These are phyloP conservation scores for Phytophthora citrophthora DNA, from an alignment of 352 stramenopile species.

Conservation along the genomic window DNA sequence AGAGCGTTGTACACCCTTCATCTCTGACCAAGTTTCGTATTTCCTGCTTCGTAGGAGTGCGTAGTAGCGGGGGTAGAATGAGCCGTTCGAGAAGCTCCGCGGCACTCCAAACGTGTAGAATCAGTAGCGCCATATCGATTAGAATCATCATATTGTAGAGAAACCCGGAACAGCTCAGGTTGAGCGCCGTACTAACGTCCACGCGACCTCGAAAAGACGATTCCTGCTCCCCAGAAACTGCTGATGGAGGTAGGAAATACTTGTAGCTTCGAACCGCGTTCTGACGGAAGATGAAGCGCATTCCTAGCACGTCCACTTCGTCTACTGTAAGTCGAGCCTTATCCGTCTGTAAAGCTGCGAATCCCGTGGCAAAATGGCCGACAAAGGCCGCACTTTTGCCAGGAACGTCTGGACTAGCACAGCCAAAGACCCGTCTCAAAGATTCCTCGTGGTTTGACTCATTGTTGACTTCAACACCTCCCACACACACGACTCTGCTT, in stretches of 20 bases:
- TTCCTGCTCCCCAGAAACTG: neutral
- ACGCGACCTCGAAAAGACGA: slow-evolving; percentile 18
- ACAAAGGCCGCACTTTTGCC: slow-evolving; percentile 44
- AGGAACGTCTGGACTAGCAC: slow-evolving; percentile 33
- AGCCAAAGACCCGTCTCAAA: slow-evolving; percentile 46
- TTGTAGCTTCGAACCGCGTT: slow-evolving; percentile 44
- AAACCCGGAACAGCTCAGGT: slow-evolving; percentile 54
- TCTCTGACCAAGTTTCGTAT: slow-evolving; percentile 22
- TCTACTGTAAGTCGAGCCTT: slow-evolving; percentile 57
- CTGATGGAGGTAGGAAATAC: slow-evolving; percentile 4
- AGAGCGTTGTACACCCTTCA: slow-evolving; percentile 34
- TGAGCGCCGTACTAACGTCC: slow-evolving; percentile 38
- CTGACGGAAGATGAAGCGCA: slow-evolving; percentile 52
- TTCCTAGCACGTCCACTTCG: slow-evolving; percentile 43
- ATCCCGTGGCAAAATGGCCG: slow-evolving; percentile 38
- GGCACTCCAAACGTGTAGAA: slow-evolving; percentile 38
- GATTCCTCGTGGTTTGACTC: neutral
- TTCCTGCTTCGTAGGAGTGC: slow-evolving; percentile 24
- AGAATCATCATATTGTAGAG: slow-evolving; percentile 58
- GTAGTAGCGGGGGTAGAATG: slow-evolving; percentile 23
- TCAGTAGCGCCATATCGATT: slow-evolving; percentile 36
- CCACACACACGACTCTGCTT: slow-evolving; percentile 43
- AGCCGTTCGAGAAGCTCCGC: slow-evolving; percentile 33
- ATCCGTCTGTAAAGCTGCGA: slow-evolving; percentile 39
- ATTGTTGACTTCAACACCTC: slow-evolving; percentile 38